Evolutionary conservation across 352 stramenopile genomes (phyloP), one percentile per base, ranked within the genome.

Genomic region (Pythium monospermum): DNA sequence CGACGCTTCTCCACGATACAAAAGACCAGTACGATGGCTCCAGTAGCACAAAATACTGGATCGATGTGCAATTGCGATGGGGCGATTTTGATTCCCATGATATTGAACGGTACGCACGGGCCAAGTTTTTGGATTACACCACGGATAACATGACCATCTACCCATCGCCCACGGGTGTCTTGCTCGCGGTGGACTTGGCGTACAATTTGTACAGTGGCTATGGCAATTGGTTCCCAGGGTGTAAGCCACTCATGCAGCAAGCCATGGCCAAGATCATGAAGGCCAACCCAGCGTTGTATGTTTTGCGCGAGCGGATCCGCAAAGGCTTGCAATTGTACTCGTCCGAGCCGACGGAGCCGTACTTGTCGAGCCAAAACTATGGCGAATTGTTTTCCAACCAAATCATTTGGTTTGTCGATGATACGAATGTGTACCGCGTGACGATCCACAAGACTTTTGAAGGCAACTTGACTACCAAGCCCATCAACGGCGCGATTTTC

Each of bases 211-310:
- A 99, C 83, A 98, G 89, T 59, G 97, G 96, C 12, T 99, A 99
- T 66, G 97, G 97, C 32, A 99, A 99, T 67, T 99, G 97, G 83
- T 99, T 99, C 76, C 96, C 97, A 28, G 96, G 97, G 26, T 96
- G 91, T 53, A 99, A 99, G 69, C 96, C 96, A 6, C 76, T 99
- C 8, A 87, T 99, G 69, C 97, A 99, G 68, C 97, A 99, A 84
- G 97, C 96, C 7, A 99, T 99, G 97, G 96, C 97, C 30, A 99
- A 99, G 80, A 99, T 99, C 66, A 99, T 99, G 81, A 99, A 99
- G 78, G 96, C 96, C 2, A 99, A 99, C 69, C 97, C 97, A 33
- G 97, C 97, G 25, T 73, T 99, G 46, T 99, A 99, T 70, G 97
- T 99, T 33, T 80, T 99, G 25, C 87, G 97, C 41, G 97, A 99